Conservation (phyloP, 2,329 filamentous ascomycete species). For the Diaporthe batatas region DNA sequence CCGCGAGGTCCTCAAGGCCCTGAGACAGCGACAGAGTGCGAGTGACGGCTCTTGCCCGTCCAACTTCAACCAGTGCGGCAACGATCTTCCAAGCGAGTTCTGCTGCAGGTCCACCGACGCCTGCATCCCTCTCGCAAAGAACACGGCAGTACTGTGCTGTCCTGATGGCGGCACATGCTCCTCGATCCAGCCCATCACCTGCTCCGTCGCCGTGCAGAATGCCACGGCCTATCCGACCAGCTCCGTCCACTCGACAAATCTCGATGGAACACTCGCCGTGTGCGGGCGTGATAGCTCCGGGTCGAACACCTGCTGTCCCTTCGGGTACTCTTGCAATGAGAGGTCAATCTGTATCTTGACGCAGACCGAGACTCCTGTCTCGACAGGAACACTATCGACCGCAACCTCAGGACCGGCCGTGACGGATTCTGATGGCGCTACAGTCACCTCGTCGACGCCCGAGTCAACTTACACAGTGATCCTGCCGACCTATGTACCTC, state of each 20-base stretch:
- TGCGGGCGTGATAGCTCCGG: constrained; percentile 31
- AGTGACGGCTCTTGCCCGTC: constrained; percentile 37
- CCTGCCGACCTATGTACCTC: constrained; percentile 6
- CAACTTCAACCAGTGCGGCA: constrained; percentile 39
- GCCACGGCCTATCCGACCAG: constrained; percentile 38
- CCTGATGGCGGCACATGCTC: constrained; percentile 36
- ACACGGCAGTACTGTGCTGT: constrained; percentile 39
- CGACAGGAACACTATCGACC: constrained; percentile 23
- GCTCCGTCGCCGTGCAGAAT: constrained; percentile 34
- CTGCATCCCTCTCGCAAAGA: constrained; percentile 37
- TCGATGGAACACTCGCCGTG: constrained; percentile 36
- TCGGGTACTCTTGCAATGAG: constrained; percentile 40
- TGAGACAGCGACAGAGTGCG: constrained; percentile 19
- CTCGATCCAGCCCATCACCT: constrained; percentile 38
- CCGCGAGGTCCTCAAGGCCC: constrained; percentile 11
- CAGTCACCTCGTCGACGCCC: constrained; percentile 5
- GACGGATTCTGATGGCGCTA: constrained; percentile 13
- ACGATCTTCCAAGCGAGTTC: constrained; percentile 39
- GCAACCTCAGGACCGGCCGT: constrained; percentile 19
- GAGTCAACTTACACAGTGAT: background rate
- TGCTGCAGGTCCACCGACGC: constrained; percentile 35
- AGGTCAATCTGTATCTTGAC: constrained; percentile 24
- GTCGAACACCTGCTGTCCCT: constrained; percentile 36
- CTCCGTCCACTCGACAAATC: constrained; percentile 35
- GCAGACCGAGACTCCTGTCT: constrained; percentile 22